phyloP scores from a whole-genome alignment of 306 rosid species.

The Casuarina equisetifolia region DNA sequence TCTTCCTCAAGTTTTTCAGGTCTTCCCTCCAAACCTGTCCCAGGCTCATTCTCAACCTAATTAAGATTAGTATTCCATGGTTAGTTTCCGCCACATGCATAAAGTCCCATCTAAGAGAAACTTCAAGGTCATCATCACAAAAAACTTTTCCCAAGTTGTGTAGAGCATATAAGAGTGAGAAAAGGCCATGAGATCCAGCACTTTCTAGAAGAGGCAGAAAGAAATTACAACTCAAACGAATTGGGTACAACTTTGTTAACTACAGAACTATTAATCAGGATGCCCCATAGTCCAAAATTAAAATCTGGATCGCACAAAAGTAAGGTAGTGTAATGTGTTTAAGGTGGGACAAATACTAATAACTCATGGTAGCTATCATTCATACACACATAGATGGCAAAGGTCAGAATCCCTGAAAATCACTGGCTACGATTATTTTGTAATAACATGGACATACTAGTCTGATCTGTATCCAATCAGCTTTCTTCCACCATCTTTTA shows the following conservation, averaged over 20 bases:
- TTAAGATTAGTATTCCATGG: conserved; percentile 15
- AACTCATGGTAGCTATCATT: not conserved
- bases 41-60: conserved; percentile 62
- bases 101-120: conserved; percentile 3
- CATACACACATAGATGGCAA: not conserved
- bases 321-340: not conserved
- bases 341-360: not conserved
- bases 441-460: not conserved
- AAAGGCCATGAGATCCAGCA: not conserved
- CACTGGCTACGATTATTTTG: not conserved
- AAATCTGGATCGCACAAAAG: not conserved
- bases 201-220: not conserved
- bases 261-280: not conserved
- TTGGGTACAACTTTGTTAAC: not conserved
- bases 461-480: not conserved
- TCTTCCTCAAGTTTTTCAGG: conserved; percentile 49
- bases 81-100: not conserved
- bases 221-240: not conserved
- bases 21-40: conserved; percentile 39
- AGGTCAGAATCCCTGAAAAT: not conserved
- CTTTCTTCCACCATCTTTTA: not conserved
- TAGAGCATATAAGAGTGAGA: not conserved
- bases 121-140: not conserved
- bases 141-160: not conserved
- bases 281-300: not conserved